phyloP scores from a whole-genome alignment of 164 flowering plant genomes.

The Saururus chinensis region DNA sequence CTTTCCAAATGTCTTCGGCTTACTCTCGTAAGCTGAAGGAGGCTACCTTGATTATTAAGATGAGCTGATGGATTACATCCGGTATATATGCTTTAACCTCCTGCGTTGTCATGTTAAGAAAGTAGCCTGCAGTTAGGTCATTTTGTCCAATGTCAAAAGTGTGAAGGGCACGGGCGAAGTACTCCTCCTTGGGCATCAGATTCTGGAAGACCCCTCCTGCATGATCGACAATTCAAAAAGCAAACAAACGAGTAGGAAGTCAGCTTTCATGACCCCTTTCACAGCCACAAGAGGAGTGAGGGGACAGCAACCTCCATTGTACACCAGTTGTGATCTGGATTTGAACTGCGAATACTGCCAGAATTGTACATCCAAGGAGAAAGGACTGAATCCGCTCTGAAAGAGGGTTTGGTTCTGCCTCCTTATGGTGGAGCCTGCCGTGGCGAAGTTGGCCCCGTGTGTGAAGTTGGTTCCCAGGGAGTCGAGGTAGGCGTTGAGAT shows the following conservation, averaged over 20 bases:
- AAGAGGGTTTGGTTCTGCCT: slow-evolving; percentile 35
- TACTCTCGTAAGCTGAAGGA: too few relatives aligned
- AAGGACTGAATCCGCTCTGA: slow-evolving; percentile 42
- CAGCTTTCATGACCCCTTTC: background rate
- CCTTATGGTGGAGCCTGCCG: slow-evolving; percentile 30
- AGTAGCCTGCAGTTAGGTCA: slow-evolving; percentile 33
- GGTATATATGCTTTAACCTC: slow-evolving; percentile 34
- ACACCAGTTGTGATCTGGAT: slow-evolving; percentile 13
- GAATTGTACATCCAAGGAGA: slow-evolving; percentile 38
- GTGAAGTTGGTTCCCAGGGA: slow-evolving; percentile 51
- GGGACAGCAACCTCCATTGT: background rate
- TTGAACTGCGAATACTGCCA: slow-evolving; percentile 31
- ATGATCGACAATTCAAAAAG: background rate
- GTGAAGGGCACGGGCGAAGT: slow-evolving; percentile 35
- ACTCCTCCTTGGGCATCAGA: slow-evolving; percentile 20
- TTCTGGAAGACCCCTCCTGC: slow-evolving; percentile 25
- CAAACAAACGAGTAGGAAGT: background rate
- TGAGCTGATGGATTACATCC: slow-evolving; percentile 29
- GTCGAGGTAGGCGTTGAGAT: slow-evolving; percentile 41
- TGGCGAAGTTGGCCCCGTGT: slow-evolving; percentile 52
- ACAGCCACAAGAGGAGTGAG: background rate
- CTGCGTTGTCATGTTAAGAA: slow-evolving; percentile 24
- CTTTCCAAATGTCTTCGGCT: too few relatives aligned
- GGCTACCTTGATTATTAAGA: slow-evolving; percentile 1
- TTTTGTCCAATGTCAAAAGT: slow-evolving; percentile 57